These are phyloP conservation scores for Maudiozyma barnettii DNA, from an alignment of 805 yeast species.

Conservation along the genomic window DNA sequence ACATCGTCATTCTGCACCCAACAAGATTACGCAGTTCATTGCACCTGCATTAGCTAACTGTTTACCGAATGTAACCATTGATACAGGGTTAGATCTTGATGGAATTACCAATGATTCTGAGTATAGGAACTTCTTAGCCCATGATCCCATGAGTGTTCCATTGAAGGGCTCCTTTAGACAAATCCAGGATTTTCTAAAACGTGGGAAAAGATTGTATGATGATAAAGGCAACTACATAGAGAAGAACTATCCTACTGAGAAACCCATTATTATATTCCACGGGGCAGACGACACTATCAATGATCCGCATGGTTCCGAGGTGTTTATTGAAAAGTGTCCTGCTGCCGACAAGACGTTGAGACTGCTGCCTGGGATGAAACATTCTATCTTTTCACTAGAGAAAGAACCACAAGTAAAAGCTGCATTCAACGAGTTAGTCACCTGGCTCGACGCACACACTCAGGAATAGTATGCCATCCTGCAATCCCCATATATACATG, in stretches of 20 bases:
- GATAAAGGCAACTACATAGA: conserved; percentile 30
- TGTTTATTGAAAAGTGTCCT: conserved; percentile 32
- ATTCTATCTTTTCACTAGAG: conserved; percentile 42
- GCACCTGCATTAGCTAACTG: conserved; percentile 35
- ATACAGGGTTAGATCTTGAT: conserved; percentile 47
- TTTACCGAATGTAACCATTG: conserved; percentile 42
- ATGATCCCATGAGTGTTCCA: conserved; percentile 38
- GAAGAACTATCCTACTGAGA: conserved; percentile 23
- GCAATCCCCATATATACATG: too few species aligned
- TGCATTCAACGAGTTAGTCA: conserved; percentile 32
- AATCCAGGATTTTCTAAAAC: conserved; percentile 47
- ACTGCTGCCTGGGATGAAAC: conserved; percentile 22
- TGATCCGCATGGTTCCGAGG: conserved; percentile 38
- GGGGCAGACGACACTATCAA: conserved; percentile 59
- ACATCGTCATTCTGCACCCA: conserved; percentile 54
- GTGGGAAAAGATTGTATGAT: conserved; percentile 48
- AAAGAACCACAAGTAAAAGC: conserved; percentile 32
- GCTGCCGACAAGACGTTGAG: conserved; percentile 17
- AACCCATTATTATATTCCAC: conserved; percentile 49
- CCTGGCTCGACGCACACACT: conserved; percentile 28
- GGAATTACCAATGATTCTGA: conserved; percentile 41
- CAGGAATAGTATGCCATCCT: neutral
- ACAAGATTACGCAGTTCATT: conserved; percentile 31
- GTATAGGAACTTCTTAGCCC: conserved; percentile 38
- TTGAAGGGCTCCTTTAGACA: conserved; percentile 44